These are phyloP conservation scores for Dactylellina drechsleri DNA, from an alignment of 2,329 filamentous ascomycete genomes.

Conservation along the genomic window DNA sequence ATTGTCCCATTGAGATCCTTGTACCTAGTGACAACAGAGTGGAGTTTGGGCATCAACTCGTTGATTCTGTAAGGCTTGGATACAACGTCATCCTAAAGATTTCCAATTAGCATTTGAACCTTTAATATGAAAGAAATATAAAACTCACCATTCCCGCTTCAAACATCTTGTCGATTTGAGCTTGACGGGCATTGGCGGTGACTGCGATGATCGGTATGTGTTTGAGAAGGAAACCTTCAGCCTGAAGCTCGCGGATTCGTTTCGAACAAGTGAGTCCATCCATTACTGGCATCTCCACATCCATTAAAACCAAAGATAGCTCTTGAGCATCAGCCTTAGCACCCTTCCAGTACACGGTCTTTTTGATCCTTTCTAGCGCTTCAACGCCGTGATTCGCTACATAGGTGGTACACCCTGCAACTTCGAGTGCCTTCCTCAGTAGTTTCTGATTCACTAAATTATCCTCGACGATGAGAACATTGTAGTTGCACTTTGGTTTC, in stretches of 20 bases:
- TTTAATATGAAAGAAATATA: background rate
- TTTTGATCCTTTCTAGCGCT: constrained; percentile 69
- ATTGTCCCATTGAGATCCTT: background rate
- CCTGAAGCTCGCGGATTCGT: constrained; percentile 61
- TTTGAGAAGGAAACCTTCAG: constrained; percentile 58
- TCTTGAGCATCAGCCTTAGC: constrained; percentile 50
- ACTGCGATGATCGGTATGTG: constrained; percentile 65
- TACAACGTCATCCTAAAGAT: constrained; percentile 44
- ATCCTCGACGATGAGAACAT: constrained; percentile 63
- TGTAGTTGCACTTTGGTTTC: constrained; percentile 43
- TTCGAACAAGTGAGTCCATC: constrained; percentile 62
- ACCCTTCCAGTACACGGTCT: constrained; percentile 65
- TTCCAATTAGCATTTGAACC: constrained; percentile 1
- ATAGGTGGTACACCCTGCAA: constrained; percentile 67
- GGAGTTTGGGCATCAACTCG: constrained; percentile 49
- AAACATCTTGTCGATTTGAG: constrained; percentile 53
- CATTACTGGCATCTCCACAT: constrained; percentile 67
- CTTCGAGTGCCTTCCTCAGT: constrained; percentile 61
- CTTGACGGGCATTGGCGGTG: constrained; percentile 63
- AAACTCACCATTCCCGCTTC: constrained; percentile 50
- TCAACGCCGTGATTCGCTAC: constrained; percentile 74
- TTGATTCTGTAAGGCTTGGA: constrained; percentile 53
- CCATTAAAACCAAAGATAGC: constrained; percentile 56
- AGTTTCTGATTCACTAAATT: constrained; percentile 64
- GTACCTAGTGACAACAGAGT: constrained; percentile 41